Base-by-base conservation (phyloP, 192 early-diverging fungal genomes). In the Obelidium mucronatum region DNA sequence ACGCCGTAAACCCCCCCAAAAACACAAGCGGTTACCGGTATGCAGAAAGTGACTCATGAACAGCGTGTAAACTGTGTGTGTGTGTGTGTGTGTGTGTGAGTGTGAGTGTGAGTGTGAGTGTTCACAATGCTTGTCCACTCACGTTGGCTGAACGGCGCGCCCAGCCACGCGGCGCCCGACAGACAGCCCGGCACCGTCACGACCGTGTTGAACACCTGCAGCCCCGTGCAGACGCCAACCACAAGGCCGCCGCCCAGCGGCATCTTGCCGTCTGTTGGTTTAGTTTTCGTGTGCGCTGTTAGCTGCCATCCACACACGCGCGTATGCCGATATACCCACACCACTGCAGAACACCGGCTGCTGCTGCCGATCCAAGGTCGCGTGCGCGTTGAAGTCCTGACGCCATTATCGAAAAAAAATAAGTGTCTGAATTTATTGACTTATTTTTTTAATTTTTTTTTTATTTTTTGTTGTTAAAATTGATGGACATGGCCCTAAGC, bases 21-120 rank as follows among this genome's bases (percentile, higher is more conserved):
- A n/a, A n/a, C n/a, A n/a, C n/a, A n/a, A n/a, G n/a, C n/a, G n/a
- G n/a, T n/a, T 68, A 68, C 66, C 44, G 22, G 44, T 74, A 31
- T 74, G 72, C 35, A 74, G 60, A 39, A 74, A 40, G 40, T 74
- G 52, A n/a, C 26, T 54, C 59, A 74, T 60, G 60, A 74, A 44
- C 4, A 74, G 33, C 8, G 72, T 60, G 44, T 68, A 68, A 17
- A 68, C 66, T 68, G 30, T 1, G 28, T 17, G 15, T 0, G 56
- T n/a, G n/a, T n/a, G n/a, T n/a, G n/a, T n/a, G n/a, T n/a, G n/a
- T n/a, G n/a, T n/a, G n/a, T n/a, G 30, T n/a, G 28, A 6, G 58
- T 60, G 11, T n/a, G 28, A 60, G 30, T 26, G 17, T 13, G 13
- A 15, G 13, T 65, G 35, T 6, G 11, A 65, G 11, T 6, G 37